Evolutionary conservation across 2,329 filamentous ascomycete genomes (phyloP).

Genomic region (Tympanopsis confertula): DNA sequence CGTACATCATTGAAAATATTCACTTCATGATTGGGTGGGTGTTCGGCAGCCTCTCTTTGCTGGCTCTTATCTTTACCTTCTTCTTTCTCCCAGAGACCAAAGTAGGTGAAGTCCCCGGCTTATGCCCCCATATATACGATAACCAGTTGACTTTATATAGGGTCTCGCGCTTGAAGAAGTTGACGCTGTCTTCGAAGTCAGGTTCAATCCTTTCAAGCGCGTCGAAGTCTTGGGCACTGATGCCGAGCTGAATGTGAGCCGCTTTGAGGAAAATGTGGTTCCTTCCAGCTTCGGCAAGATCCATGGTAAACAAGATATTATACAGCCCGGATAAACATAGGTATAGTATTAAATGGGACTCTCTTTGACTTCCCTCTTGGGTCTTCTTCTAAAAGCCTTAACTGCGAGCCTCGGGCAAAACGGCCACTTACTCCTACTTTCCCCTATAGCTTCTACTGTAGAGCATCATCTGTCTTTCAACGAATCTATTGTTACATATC

Average conservation of each 20-base stretch:
- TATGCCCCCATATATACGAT: background rate
- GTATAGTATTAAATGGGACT: no score
- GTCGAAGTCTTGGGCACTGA: background rate
- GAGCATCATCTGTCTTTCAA: no score
- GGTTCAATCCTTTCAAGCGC: conserved; percentile 5
- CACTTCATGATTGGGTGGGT: conserved; percentile 10
- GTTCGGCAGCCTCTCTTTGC: conserved; percentile 8
- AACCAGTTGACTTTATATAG: background rate
- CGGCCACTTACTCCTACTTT: no score
- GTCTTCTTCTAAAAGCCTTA: no score
- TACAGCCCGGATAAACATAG: no score
- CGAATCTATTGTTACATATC: no score
- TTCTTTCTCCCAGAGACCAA: conserved; percentile 8
- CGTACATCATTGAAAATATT: conserved; percentile 9
- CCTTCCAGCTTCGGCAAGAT: no score
- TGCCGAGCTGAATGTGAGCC: conserved; percentile 3
- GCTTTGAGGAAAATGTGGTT: conserved; percentile 5
- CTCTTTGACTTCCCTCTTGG: no score
- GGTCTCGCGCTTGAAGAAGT: conserved; percentile 5
- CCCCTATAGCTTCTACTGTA: no score
- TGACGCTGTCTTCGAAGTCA: conserved; percentile 4
- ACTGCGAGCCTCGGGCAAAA: no score
- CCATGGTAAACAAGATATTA: no score
- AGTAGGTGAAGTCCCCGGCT: conserved; percentile 1
- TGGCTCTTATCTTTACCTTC: conserved; percentile 8